These are phyloP conservation scores for Rhodotorula toruloides DNA, from an alignment of 768 basidiomycete species.

Conservation along the genomic window DNA sequence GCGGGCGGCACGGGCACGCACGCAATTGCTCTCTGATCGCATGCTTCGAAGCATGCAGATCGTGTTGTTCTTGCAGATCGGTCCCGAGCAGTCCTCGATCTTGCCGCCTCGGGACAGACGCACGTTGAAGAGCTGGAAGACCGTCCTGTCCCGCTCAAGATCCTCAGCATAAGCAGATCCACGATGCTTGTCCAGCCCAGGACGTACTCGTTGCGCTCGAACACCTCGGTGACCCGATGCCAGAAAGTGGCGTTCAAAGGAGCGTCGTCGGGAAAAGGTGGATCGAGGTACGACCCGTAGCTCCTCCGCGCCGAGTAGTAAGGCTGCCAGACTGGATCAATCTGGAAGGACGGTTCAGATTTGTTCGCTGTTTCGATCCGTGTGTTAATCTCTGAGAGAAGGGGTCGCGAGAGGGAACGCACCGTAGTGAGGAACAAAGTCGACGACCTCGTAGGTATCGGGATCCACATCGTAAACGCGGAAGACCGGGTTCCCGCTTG, in stretches of 20 bases:
- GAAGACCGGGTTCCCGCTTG: constrained; percentile 55
- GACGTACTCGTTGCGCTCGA: constrained; percentile 30
- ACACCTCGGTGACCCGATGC: constrained; percentile 57
- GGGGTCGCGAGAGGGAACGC: constrained; percentile 47
- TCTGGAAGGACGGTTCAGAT: constrained; percentile 47
- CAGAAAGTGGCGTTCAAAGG: constrained; percentile 57
- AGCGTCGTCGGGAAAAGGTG: constrained; percentile 42
- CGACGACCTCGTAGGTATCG: constrained; percentile 63
- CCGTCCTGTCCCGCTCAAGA: constrained; percentile 2
- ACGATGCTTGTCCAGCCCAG: background rate
- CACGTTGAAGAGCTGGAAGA: constrained; percentile 50
- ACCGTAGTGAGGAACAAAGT: constrained; percentile 54
- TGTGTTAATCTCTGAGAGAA: constrained; percentile 42
- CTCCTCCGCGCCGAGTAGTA: constrained; percentile 58
- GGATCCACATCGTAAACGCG: constrained; percentile 63
- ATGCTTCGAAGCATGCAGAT: constrained; percentile 53
- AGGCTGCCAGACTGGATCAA: constrained; percentile 50
- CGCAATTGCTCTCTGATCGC: constrained; percentile 42
- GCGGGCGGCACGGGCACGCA: background rate
- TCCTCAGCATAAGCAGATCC: background rate
- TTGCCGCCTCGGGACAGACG: constrained; percentile 51
- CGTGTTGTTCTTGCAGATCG: constrained; percentile 48
- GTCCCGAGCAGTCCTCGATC: constrained; percentile 47
- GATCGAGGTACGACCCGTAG: constrained; percentile 49
- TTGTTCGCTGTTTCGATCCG: constrained; percentile 22